These are phyloP conservation scores for Anisogramma anomala DNA, from an alignment of 2,329 filamentous ascomycete genomes.

Conservation along the genomic window DNA sequence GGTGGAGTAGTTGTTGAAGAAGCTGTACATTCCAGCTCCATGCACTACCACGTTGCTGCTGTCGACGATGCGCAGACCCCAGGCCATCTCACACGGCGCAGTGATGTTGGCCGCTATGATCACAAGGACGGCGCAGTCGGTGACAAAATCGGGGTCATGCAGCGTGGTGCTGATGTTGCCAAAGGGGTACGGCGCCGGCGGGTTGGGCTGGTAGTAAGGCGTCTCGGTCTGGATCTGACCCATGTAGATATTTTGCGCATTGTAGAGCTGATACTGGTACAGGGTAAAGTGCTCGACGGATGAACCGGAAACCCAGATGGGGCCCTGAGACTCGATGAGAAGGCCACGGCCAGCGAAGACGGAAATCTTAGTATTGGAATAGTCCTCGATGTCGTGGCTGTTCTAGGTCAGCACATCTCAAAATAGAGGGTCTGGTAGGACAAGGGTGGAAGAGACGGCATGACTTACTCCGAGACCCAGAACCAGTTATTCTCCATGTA, in stretches of 20 bases:
- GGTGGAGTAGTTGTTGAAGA: constrained; percentile 53
- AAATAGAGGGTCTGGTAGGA: no score
- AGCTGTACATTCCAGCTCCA: constrained; percentile 54
- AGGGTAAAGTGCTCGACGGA: constrained; percentile 53
- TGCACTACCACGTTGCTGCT: constrained; percentile 44
- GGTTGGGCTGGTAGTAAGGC: constrained; percentile 59
- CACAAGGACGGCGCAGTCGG: constrained; percentile 23
- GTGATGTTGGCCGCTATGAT: constrained; percentile 13
- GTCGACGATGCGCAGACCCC: constrained; percentile 51
- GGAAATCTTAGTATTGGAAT: constrained; percentile 32
- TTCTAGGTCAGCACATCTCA: constrained; percentile 1
- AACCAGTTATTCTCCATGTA: constrained; percentile 41
- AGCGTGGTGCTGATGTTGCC: constrained; percentile 25
- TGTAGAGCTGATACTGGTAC: constrained; percentile 57
- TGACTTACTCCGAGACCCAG: constrained; percentile 30
- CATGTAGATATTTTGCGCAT: constrained; percentile 49
- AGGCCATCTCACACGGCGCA: constrained; percentile 43
- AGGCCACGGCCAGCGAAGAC: constrained; percentile 39
- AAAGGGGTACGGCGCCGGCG: constrained; percentile 47
- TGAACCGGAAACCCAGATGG: constrained; percentile 53
- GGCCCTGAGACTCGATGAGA: constrained; percentile 32
- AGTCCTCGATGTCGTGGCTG: constrained; percentile 39
- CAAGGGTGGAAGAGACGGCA: not conserved
- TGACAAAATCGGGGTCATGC: constrained; percentile 40
- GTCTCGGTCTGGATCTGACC: constrained; percentile 59